A percentile compares a stretch with the other conserved stretches of the same genome.
Conservation (phyloP, 164 flowering plant genomes). For the Magnolia officinalis region DNA sequence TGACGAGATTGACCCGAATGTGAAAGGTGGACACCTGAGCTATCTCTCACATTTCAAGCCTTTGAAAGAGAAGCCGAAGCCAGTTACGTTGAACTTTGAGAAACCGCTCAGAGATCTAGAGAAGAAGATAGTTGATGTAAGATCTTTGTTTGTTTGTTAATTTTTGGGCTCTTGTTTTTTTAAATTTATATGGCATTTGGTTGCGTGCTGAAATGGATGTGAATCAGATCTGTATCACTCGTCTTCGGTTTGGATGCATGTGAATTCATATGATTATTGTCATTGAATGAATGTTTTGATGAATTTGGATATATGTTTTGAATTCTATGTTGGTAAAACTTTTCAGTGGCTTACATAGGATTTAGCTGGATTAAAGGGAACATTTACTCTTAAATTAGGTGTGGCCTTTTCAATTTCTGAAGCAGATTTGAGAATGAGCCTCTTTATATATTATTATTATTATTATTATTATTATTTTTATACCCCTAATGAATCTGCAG, state of each 20-base stretch:
- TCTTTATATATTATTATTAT: background rate
- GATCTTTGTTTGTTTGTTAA: slow-evolving; percentile 9
- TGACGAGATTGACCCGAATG: slow-evolving; percentile 65
- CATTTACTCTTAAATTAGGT: background rate
- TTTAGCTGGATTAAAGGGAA: background rate
- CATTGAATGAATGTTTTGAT: background rate
- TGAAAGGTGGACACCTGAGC: slow-evolving; percentile 62
- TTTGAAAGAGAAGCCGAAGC: slow-evolving; percentile 74
- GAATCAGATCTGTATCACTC: background rate
- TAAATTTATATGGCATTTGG: too few species aligned
- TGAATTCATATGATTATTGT: background rate
- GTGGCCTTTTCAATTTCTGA: background rate
- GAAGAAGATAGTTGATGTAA: slow-evolving; percentile 75
- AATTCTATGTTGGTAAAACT: background rate
- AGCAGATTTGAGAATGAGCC: background rate
- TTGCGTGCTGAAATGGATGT: background rate
- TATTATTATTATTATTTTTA: too few species aligned
- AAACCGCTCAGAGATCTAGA: slow-evolving; percentile 78
- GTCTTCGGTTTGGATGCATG: background rate
- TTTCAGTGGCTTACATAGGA: background rate
- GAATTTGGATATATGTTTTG: too few species aligned
- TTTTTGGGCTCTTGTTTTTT: background rate
- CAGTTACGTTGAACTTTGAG: slow-evolving; percentile 79
- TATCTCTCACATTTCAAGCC: slow-evolving; percentile 88
- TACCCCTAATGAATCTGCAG: background rate